phyloP scores from a whole-genome alignment of 2,329 filamentous ascomycete species.

The Pseudogymnoascus sp. region DNA sequence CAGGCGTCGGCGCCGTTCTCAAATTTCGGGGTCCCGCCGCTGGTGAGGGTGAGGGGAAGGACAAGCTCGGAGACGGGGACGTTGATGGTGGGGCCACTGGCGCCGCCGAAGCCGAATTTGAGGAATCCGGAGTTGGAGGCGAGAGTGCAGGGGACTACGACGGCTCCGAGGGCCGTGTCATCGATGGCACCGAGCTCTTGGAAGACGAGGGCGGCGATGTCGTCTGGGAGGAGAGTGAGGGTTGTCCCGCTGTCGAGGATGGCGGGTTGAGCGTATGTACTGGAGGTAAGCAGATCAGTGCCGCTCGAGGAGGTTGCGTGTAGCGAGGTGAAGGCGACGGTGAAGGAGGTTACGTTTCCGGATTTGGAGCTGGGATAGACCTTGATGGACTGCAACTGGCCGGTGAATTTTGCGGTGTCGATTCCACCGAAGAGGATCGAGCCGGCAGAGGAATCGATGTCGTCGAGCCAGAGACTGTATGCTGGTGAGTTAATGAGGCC shows the following conservation, averaged over 20 bases:
- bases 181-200: conserved; percentile 40
- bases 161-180: conserved; percentile 35
- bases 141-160: conserved; percentile 42
- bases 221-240: conserved; percentile 56
- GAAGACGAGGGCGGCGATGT: conserved; percentile 42
- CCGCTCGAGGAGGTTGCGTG: conserved; percentile 24
- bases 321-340: conserved; percentile 28
- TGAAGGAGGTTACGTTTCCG: conserved; percentile 23
- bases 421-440: conserved; percentile 39
- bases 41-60: conserved; percentile 22
- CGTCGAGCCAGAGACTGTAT: conserved; percentile 33
- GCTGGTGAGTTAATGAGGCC: conserved; percentile 38
- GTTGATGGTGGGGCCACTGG: conserved; percentile 36
- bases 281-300: conserved; percentile 19
- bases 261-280: conserved; percentile 37
- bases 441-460: conserved; percentile 29
- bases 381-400: conserved; percentile 29
- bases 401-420: conserved; percentile 39
- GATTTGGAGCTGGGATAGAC: conserved; percentile 21
- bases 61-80: conserved; percentile 43
- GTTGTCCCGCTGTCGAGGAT: conserved; percentile 62
- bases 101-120: conserved; percentile 43
- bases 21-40: conserved; percentile 26
- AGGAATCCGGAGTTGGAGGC: conserved; percentile 35
- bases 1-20: conserved; percentile 27